Evolutionary conservation across 2,329 filamentous ascomycete genomes (phyloP).

Genomic region (Colletotrichum endophyticum): DNA sequence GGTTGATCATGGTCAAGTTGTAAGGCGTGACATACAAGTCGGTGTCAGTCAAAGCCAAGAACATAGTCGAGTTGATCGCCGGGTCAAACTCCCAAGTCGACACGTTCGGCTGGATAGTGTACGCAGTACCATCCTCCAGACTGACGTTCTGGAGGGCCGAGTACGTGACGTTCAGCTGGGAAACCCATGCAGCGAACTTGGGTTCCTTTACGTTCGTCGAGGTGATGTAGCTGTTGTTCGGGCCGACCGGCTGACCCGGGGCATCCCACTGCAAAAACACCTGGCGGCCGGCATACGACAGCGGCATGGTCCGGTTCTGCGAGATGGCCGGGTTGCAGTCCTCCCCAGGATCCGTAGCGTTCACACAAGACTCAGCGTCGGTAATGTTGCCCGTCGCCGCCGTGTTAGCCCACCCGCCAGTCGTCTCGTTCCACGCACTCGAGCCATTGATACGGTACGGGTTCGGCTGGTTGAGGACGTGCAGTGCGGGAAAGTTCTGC

Average conservation of each 20-base stretch:
- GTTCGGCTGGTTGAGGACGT: conserved; percentile 79
- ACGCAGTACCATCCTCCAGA: conserved; percentile 54
- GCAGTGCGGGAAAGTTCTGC: conserved; percentile 82
- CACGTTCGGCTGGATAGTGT: conserved; percentile 74
- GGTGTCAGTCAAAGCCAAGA: conserved; percentile 75
- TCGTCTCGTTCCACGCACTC: conserved; percentile 66
- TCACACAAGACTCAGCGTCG: conserved; percentile 58
- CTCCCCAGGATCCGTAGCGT: conserved; percentile 56
- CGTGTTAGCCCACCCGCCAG: conserved; percentile 62
- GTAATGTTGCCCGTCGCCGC: conserved; percentile 52
- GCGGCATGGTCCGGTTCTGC: conserved; percentile 71
- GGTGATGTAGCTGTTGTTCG: conserved; percentile 84
- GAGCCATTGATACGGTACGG: conserved; percentile 70
- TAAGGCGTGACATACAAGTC: conserved; percentile 76
- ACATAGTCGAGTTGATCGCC: conserved; percentile 79
- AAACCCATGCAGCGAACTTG: conserved; percentile 76
- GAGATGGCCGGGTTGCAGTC: conserved; percentile 69
- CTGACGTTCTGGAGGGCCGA: conserved; percentile 61
- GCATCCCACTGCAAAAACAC: conserved; percentile 76
- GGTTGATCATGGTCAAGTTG: conserved; percentile 76
- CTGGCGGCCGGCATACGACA: conserved; percentile 76
- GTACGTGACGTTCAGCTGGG: conserved; percentile 79
- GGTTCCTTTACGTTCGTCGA: conserved; percentile 62
- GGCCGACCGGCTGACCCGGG: conserved; percentile 72
- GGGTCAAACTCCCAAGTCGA: conserved; percentile 72